A percentile compares a stretch with the other conserved stretches of the same genome.
These are phyloP conservation scores for Rhodamnia rubescens DNA, from an alignment of 345 rosid species.

Conservation along the genomic window DNA sequence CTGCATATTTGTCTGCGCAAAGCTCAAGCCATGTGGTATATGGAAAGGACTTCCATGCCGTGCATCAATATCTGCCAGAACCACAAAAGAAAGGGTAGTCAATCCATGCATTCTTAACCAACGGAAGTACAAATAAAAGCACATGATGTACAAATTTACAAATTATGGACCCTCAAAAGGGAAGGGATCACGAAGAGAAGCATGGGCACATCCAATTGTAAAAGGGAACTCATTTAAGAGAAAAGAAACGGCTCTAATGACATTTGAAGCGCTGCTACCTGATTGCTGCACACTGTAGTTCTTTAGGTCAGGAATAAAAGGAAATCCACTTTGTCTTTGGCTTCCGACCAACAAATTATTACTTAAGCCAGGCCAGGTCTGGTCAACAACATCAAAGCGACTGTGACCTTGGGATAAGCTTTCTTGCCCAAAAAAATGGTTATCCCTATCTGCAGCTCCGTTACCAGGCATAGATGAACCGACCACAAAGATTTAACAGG, in stretches of 20 bases:
- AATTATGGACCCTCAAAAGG: neutral
- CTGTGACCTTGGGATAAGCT: conserved; percentile 56
- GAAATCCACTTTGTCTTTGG: conserved; percentile 49
- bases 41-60: conserved; percentile 37
- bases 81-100: conserved; percentile 15
- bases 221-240: neutral
- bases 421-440: conserved; percentile 77
- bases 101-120: neutral
- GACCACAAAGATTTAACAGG: conserved; percentile 11
- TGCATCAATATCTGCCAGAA: conserved; percentile 49
- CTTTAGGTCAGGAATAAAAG: conserved; percentile 43
- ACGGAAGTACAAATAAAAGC: neutral
- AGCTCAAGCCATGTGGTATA: conserved; percentile 41
- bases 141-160: neutral
- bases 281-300: conserved; percentile 40
- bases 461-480: conserved; percentile 90
- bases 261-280: conserved; percentile 30
- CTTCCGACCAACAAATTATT: conserved; percentile 45
- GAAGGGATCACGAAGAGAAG: neutral
- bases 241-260: neutral
- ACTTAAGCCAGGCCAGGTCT: conserved; percentile 48
- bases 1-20: conserved; percentile 37
- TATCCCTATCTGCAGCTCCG: conserved; percentile 87
- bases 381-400: conserved; percentile 47
- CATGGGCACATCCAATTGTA: neutral